phyloP scores from a whole-genome alignment of 1,139 yeast species.

The Nakaseomyces bracarensis region DNA sequence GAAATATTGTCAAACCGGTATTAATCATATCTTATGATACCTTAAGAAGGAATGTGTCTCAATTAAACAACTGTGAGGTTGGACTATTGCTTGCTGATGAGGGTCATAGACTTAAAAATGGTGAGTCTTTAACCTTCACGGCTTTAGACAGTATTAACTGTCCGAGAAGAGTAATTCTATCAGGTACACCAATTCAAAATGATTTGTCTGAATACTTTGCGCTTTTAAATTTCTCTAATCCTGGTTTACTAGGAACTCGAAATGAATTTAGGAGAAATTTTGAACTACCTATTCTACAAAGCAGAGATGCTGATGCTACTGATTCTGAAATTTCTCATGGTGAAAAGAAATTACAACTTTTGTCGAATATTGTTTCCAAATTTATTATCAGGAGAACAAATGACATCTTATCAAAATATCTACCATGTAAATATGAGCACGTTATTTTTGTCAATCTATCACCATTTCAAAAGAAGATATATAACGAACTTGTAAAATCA shows the following conservation, averaged over 20 bases:
- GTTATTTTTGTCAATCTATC: conserved; percentile 83
- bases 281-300: conserved; percentile 70
- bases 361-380: conserved; percentile 71
- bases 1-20: conserved; percentile 88
- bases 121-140: conserved; percentile 87
- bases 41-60: conserved; percentile 73
- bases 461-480: conserved; percentile 65
- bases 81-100: conserved; percentile 92
- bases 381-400: conserved; percentile 93
- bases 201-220: conserved; percentile 94
- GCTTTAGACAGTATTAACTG: conserved; percentile 78
- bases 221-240: conserved; percentile 83
- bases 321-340: conserved; percentile 70
- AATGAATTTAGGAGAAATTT: conserved; percentile 75
- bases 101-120: conserved; percentile 91
- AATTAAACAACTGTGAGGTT: conserved; percentile 67
- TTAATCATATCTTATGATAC: conserved; percentile 95
- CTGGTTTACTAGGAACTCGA: conserved; percentile 83
- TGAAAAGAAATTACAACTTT: conserved; percentile 59
- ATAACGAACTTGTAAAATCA: conserved; percentile 68
- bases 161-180: conserved; percentile 79
- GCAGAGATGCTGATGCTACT: conserved; percentile 85
- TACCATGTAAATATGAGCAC: conserved; percentile 93
- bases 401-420: conserved; percentile 84
- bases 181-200: conserved; percentile 97